Base-by-base conservation (phyloP, 2,329 filamentous ascomycete genomes). In the Pseudohalonectria lignicola region DNA sequence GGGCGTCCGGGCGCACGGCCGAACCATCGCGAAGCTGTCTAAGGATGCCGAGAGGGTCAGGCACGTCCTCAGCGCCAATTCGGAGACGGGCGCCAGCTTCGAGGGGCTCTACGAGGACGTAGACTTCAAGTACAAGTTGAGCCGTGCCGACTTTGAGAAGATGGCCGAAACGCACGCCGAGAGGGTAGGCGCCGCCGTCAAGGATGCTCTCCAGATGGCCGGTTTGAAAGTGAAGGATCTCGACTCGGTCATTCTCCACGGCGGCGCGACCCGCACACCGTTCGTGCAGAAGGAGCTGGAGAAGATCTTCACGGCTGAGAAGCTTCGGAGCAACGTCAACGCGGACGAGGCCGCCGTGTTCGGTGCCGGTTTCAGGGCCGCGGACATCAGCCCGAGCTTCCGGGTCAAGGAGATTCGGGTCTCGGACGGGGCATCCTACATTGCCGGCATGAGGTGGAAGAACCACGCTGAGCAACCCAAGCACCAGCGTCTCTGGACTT, bases 321-420 rank as follows among this genome's bases (percentile, higher is more conserved):
- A 94, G 67, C 70, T 98, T 42, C 82, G 87, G 46, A 83, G 81
- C 53, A 98, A 93, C 51, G 92, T 98, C 54, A 98, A 98, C 63
- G 84, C 90, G 10, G 92, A 98, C 52, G 92, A 98, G 62, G 83
- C 92, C 18, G 92, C 92, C 36, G 92, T 94, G 9, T 94, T 96
- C 58, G 92, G 92, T 50, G 90, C 92, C 39, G 88, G 83, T 20
- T 96, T 98, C 71, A 86, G 88, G 54, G 92, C 86, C 36, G 92
- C 92, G 37, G 79, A 86, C 49, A 71, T 98, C 41, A 95, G 86
- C 62, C 87, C 90, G 30, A 90, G 84, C 56, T 98, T 98, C 77
- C 82, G 87, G 44, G 92, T 98, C 55, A 98, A 96, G 71, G 92
- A 96, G 54, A 98, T 98, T 47, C 74, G 84, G 42, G 76, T 84